These are phyloP conservation scores for Rhodomyrtus psidioides DNA, from an alignment of 441 rosid species.

Conservation along the genomic window DNA sequence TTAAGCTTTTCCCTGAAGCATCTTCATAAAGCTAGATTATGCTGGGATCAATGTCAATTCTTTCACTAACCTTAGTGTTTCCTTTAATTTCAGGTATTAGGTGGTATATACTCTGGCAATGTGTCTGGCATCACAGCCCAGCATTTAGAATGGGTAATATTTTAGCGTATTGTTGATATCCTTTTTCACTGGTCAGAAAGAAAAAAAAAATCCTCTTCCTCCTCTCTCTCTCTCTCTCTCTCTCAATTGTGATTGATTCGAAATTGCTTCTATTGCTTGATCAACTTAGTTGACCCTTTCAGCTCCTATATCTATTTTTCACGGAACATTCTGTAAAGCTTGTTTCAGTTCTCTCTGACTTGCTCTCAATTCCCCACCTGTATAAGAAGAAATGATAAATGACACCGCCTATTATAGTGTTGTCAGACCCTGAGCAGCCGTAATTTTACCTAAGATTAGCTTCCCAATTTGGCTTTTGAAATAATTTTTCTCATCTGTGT, in stretches of 20 bases:
- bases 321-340: background rate
- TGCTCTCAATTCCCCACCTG: background rate
- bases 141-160: conserved; percentile 87
- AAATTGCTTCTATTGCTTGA: background rate
- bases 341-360: background rate
- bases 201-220: background rate
- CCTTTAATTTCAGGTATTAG: conserved; percentile 57
- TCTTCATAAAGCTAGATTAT: background rate
- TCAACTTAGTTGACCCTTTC: background rate
- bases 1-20: background rate
- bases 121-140: conserved; percentile 86
- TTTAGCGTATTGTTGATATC: background rate
- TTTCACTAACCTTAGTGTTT: background rate
- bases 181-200: background rate
- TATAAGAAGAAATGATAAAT: background rate
- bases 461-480: background rate
- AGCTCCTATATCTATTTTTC: background rate
- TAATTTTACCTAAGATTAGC: background rate
- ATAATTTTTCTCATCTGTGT: background rate
- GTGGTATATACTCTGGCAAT: conserved; percentile 76
- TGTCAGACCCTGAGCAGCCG: background rate
- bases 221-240: background rate
- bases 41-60: background rate
- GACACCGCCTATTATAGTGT: background rate
- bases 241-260: background rate